Evolutionary conservation across 1,284 basidiomycete genomes (phyloP).

Genomic region (Amylostereum areolatum): DNA sequence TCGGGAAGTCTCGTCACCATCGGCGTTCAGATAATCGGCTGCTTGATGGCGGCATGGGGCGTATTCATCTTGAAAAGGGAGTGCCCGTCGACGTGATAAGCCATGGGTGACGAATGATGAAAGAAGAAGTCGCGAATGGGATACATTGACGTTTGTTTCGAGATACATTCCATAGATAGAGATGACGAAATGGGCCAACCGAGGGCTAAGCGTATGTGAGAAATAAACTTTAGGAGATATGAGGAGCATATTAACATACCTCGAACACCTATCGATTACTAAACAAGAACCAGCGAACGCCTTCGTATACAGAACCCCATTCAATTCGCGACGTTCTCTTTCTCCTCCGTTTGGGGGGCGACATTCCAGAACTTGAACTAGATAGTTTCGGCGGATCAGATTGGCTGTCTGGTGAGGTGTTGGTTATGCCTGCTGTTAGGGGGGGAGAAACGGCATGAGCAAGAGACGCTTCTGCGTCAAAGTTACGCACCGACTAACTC

Average conservation of each 20-base stretch:
- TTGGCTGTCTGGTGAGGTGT: not conserved
- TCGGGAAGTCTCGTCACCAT: too few relatives aligned
- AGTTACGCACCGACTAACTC: slow-evolving; percentile 25
- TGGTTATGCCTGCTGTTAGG: too few relatives aligned
- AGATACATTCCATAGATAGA: too few relatives aligned
- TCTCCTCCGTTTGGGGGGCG: slow-evolving; percentile 4
- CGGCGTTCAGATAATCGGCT: too few relatives aligned
- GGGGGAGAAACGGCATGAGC: not conserved
- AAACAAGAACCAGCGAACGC: slow-evolving; percentile 34
- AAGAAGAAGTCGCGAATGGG: too few relatives aligned
- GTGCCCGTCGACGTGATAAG: too few relatives aligned
- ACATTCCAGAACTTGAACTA: not conserved
- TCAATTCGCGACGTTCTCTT: slow-evolving; percentile 12
- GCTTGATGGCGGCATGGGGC: too few relatives aligned
- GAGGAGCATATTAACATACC: slow-evolving; percentile 1
- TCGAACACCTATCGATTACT: slow-evolving; percentile 22
- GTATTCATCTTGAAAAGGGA: too few relatives aligned
- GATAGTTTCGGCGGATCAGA: not conserved
- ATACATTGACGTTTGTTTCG: too few relatives aligned
- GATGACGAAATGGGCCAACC: too few relatives aligned
- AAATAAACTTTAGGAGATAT: not conserved
- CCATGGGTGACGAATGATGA: too few relatives aligned
- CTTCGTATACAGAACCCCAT: slow-evolving; percentile 27
- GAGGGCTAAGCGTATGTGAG: not conserved
- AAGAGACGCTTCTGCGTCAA: slow-evolving; percentile 3